These are phyloP conservation scores for Mycena amicta DNA, from an alignment of 768 basidiomycete species.

Conservation along the genomic window DNA sequence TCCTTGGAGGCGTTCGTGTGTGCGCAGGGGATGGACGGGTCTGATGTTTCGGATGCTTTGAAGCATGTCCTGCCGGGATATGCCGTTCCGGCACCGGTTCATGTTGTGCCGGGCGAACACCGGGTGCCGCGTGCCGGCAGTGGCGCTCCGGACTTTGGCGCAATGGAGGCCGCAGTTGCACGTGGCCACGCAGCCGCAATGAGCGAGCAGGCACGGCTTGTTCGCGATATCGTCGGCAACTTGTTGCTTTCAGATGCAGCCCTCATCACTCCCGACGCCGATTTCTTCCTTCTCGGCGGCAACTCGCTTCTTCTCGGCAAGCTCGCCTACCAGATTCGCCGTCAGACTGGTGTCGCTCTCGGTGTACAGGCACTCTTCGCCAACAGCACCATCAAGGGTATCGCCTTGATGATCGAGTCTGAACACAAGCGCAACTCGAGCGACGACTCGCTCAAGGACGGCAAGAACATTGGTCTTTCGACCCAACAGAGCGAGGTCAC, in stretches of 20 bases:
- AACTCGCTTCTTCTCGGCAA: conserved; percentile 50
- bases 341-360: conserved; percentile 39
- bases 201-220: conserved; percentile 33
- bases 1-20: conserved; percentile 43
- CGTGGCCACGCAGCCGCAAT: conserved; percentile 27
- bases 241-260: conserved; percentile 34
- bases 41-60: conserved; percentile 26
- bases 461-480: not conserved
- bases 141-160: conserved; percentile 35
- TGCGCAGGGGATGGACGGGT: conserved; percentile 23
- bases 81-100: conserved; percentile 38
- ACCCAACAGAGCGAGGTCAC: conserved; percentile 19
- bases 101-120: conserved; percentile 29
- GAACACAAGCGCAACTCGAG: conserved; percentile 25
- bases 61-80: conserved; percentile 39
- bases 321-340: conserved; percentile 43
- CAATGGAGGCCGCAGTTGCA: conserved; percentile 32
- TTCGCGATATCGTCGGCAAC: conserved; percentile 41
- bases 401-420: conserved; percentile 39
- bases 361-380: conserved; percentile 43
- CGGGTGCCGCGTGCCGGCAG: conserved; percentile 22
- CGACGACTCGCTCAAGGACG: not conserved
- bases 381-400: conserved; percentile 43
- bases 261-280: conserved; percentile 35
- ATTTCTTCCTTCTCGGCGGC: conserved; percentile 49